phyloP scores from a whole-genome alignment of 2,329 filamentous ascomycete genomes.

The Septoria linicola region DNA sequence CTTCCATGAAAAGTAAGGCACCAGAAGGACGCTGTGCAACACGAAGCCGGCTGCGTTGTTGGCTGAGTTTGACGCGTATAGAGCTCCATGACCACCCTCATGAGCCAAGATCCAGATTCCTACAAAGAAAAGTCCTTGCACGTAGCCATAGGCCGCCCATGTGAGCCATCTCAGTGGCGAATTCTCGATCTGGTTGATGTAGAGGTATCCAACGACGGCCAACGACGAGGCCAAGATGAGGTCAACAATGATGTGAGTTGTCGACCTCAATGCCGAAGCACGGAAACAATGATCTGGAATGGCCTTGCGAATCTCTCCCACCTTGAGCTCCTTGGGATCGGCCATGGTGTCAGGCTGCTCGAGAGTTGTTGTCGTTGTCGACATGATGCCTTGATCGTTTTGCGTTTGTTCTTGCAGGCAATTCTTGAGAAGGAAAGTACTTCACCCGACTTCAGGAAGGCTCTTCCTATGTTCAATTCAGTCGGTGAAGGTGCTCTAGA shows the following conservation, averaged over 20 bases:
- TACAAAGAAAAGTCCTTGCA: conserved; percentile 61
- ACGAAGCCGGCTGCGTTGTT: conserved; percentile 65
- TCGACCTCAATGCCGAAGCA: conserved; percentile 8
- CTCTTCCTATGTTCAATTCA: not conserved
- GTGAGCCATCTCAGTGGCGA: conserved; percentile 10
- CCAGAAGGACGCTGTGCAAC: conserved; percentile 64
- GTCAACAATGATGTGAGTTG: conserved; percentile 15
- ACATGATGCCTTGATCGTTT: not conserved
- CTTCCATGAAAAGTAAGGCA: conserved; percentile 73
- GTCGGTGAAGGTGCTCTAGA: not conserved
- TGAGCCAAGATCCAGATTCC: conserved; percentile 71
- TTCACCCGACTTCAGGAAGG: not conserved
- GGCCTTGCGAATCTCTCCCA: conserved; percentile 8
- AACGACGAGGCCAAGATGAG: conserved; percentile 9
- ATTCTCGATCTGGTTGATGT: conserved; percentile 2
- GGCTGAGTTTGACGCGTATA: conserved; percentile 56
- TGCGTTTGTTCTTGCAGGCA: too few relatives aligned
- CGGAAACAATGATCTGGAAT: conserved; percentile 18
- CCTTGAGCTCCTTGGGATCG: not conserved
- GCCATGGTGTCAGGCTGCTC: not conserved
- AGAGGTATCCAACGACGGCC: conserved; percentile 9
- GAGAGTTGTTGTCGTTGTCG: not conserved
- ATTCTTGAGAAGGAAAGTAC: not conserved
- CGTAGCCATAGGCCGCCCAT: conserved; percentile 55
- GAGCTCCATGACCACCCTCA: conserved; percentile 69